These are phyloP conservation scores for Fomitopsis pulvina DNA, from an alignment of 768 basidiomycete genomes.

Conservation along the genomic window DNA sequence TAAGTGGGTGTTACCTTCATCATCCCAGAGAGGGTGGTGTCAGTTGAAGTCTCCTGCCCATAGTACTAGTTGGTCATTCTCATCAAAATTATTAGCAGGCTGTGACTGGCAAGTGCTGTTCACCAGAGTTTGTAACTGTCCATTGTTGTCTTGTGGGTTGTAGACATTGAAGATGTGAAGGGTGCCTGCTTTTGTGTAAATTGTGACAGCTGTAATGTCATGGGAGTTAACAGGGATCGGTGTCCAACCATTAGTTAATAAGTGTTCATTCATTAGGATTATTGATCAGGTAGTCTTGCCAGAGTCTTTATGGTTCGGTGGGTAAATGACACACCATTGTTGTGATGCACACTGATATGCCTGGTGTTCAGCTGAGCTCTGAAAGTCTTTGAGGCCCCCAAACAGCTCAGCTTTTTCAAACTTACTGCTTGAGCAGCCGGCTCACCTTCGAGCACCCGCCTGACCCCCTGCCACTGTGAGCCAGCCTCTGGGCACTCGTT, in stretches of 20 bases:
- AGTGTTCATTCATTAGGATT: conserved; percentile 7
- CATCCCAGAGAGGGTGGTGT: conserved; percentile 33
- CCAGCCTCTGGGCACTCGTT: too few relatives aligned
- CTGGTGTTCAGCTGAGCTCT: too few relatives aligned
- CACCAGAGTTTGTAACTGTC: conserved; percentile 11
- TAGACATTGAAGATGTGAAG: conserved; percentile 33
- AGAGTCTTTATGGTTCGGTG: conserved; percentile 12
- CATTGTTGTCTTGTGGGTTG: conserved; percentile 24
- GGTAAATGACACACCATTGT: conserved; percentile 23
- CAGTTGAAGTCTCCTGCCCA: conserved; percentile 29
- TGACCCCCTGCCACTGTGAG: too few relatives aligned
- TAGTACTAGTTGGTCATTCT: conserved; percentile 13
- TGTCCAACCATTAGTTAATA: conserved; percentile 10
- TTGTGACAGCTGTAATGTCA: conserved; percentile 25
- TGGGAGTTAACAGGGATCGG: conserved; percentile 4
- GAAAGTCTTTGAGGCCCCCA: too few relatives aligned
- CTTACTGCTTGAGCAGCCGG: too few relatives aligned
- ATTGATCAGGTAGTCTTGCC: conserved; percentile 3
- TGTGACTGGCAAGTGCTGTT: background rate
- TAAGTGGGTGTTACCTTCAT: conserved; percentile 24
- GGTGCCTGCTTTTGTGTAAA: conserved; percentile 11
- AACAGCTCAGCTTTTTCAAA: too few relatives aligned
- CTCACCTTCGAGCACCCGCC: too few relatives aligned
- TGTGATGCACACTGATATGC: conserved; percentile 4
- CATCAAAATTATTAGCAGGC: background rate